Evolutionary conservation across 345 rosid genomes (phyloP).

Genomic region (Boechera stricta): DNA sequence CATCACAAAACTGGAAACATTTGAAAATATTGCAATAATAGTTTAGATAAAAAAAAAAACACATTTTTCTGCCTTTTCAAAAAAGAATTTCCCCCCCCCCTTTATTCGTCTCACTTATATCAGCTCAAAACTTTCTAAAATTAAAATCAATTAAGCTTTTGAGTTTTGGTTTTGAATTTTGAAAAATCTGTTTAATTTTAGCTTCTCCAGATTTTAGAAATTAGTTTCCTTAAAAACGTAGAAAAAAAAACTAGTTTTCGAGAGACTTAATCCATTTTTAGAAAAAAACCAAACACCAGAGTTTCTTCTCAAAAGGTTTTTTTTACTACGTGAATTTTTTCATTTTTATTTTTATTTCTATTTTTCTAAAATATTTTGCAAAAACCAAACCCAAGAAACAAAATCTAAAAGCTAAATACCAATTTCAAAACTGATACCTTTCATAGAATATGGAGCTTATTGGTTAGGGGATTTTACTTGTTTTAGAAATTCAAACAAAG

Average conservation of each 20-base stretch:
- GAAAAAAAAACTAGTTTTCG: background rate
- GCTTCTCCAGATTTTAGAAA: background rate
- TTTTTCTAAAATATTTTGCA: too few relatives aligned
- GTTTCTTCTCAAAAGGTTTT: background rate
- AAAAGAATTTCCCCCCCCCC: background rate
- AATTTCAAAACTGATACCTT: too few relatives aligned
- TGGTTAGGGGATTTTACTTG: too few relatives aligned
- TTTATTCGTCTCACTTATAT: background rate
- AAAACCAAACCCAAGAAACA: too few relatives aligned
- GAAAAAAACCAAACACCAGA: background rate
- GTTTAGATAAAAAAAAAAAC: background rate
- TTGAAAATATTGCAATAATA: background rate
- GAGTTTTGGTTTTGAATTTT: background rate
- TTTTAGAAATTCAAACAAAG: too few relatives aligned
- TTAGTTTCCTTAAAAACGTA: background rate
- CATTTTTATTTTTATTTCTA: too few relatives aligned
- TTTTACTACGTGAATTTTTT: too few relatives aligned
- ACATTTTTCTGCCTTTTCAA: background rate
- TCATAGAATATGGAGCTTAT: too few relatives aligned
- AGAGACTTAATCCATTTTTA: background rate
- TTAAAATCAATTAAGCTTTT: background rate
- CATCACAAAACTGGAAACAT: background rate
- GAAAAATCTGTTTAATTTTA: background rate
- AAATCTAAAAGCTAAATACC: too few relatives aligned
- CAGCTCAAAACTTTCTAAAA: background rate